Evolutionary conservation across 1,284 basidiomycete species (phyloP).

Genomic region (Crepidotus sp.): DNA sequence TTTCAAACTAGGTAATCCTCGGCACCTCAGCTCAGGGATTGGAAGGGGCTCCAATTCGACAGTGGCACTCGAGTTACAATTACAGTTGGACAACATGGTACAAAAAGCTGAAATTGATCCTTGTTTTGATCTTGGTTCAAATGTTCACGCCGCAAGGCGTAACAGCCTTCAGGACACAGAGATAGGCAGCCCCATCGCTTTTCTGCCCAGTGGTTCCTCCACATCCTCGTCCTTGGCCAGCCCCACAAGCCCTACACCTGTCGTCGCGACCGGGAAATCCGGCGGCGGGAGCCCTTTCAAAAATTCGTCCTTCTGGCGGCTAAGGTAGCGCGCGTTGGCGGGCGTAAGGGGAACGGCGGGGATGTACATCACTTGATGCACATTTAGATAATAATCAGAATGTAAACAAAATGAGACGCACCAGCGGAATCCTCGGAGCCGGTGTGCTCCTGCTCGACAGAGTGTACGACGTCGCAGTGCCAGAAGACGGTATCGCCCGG

Average conservation of each 20-base stretch:
- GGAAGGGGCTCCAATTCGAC: too few relatives aligned
- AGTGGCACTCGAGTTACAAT: too few relatives aligned
- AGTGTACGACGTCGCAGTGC: slow-evolving; percentile 80
- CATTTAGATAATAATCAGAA: too few relatives aligned
- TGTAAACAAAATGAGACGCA: slow-evolving; percentile 23
- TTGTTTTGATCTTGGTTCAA: neutral
- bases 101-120: too few relatives aligned
- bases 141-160: neutral
- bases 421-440: slow-evolving; percentile 68
- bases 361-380: slow-evolving; percentile 84
- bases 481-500: slow-evolving; percentile 85
- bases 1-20: too few relatives aligned
- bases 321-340: slow-evolving; percentile 52
- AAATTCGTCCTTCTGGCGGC: slow-evolving; percentile 55
- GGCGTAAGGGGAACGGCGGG: slow-evolving; percentile 70
- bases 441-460: slow-evolving; percentile 66
- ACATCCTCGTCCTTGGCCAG: slow-evolving; percentile 44
- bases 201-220: slow-evolving; percentile 34
- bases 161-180: slow-evolving; percentile 6
- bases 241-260: slow-evolving; percentile 48
- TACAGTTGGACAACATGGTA: too few relatives aligned
- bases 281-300: slow-evolving; percentile 53
- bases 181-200: slow-evolving; percentile 40
- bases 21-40: too few relatives aligned
- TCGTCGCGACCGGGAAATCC: slow-evolving; percentile 61